Evolutionary conservation across 495 filamentous ascomycete species (phyloP), one percentile per base, ranked within the genome.

Genomic region (Neurospora sp.): DNA sequence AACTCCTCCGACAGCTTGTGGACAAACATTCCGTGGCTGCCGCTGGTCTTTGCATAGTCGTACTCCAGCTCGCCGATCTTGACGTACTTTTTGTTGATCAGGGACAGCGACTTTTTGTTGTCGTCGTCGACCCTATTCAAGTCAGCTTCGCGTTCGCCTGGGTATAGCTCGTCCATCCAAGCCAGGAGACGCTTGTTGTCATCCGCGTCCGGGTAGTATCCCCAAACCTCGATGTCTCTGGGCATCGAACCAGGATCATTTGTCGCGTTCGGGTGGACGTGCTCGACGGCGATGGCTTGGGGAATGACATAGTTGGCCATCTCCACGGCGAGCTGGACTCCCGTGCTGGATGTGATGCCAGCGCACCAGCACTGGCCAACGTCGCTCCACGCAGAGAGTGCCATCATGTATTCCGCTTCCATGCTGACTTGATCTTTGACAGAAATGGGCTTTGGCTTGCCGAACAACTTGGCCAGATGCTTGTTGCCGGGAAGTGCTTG

Each of bases 301-400:
- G 89, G 87, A 73, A 86, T 84, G 70, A 92, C 83, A 5, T 74
- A 39, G 40, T 80, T 77, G 39, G 81, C 77, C 31, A 87, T 80
- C 40, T 81, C 70, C 69, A 92, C 83, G 22, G 78, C 79, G 14
- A 93, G 73, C 73, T 83, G 78, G 37, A 84, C 80, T 68, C 73
- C 75, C 68, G 14, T 74, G 70, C 27, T 41, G 45, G 18, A 72
- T 68, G 65, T 75, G 45, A 78, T 80, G 27, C 82, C 87, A 44
- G 85, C 84, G 80, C 91, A 91, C 88, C 88, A 93, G 79, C 90
- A 92, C 53, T 92, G 87, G 39, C 88, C 89, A 22, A 87, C 83
- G 39, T 92, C 88, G 3, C 83, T 79, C 87, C 90, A 92, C 39
- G 77, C 77, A 3, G 78, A 75, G 16, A 92, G 80, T 0, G 89